phyloP scores from a whole-genome alignment of 2,329 filamentous ascomycete species.

The Aphanoascus verrucosus region DNA sequence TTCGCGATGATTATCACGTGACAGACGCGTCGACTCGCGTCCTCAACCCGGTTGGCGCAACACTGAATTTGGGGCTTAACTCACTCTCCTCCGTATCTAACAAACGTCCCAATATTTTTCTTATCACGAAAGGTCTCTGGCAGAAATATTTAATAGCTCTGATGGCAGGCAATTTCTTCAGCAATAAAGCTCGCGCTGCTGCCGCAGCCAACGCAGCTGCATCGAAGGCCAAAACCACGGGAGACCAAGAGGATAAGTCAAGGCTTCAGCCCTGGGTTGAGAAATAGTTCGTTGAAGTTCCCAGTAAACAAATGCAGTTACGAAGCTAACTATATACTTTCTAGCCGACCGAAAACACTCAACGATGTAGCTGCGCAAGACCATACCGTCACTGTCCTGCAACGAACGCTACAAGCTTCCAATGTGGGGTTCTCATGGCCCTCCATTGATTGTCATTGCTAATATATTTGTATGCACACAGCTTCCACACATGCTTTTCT shows the following conservation, averaged over 20 bases:
- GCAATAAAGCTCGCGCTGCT: conserved; percentile 71
- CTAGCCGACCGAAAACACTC: conserved; percentile 81
- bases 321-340: conserved; percentile 9
- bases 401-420: conserved; percentile 83
- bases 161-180: conserved; percentile 80
- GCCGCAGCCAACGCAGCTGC: conserved; percentile 52
- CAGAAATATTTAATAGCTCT: too few relatives aligned
- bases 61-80: too few relatives aligned
- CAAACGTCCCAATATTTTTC: too few relatives aligned
- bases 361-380: conserved; percentile 95
- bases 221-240: conserved; percentile 55
- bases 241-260: conserved; percentile 50
- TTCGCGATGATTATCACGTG: conserved; percentile 1
- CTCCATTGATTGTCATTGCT: neutral
- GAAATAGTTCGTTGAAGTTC: conserved; percentile 63
- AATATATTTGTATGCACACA: conserved; percentile 27
- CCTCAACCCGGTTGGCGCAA: neutral
- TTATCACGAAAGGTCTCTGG: too few relatives aligned
- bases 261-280: conserved; percentile 90
- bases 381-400: conserved; percentile 86
- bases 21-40: conserved; percentile 11
- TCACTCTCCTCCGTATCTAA: too few relatives aligned
- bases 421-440: conserved; percentile 47
- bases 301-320: neutral
- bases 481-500: conserved; percentile 99